These are phyloP conservation scores for Eucalyptus erythrocorys DNA, from an alignment of 345 rosid genomes.

Conservation along the genomic window DNA sequence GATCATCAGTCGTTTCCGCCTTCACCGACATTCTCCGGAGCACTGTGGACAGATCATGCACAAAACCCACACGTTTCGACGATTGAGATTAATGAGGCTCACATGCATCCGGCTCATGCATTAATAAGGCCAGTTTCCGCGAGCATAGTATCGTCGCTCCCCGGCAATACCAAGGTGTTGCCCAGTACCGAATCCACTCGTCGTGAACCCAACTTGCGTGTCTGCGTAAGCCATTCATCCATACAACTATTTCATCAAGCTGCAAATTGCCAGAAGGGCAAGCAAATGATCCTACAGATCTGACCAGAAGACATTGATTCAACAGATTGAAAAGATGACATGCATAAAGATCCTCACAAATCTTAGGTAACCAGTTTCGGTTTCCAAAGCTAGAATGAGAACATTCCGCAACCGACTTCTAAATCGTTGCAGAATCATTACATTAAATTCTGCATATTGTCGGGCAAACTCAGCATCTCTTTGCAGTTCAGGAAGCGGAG, in stretches of 20 bases:
- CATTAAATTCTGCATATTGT: not conserved
- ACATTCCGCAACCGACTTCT: not conserved
- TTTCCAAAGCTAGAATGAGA: not conserved
- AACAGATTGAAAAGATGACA: not conserved
- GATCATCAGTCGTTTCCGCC: not conserved
- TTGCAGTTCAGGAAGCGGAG: not conserved
- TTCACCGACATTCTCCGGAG: not conserved
- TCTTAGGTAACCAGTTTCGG: not conserved
- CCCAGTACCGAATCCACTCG: not conserved
- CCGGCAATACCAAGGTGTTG: not conserved
- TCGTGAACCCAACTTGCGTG: not conserved
- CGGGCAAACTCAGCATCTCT: not conserved
- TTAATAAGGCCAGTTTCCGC: not conserved
- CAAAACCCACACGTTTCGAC: not conserved
- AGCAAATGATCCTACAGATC: not conserved
- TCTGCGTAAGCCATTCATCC: not conserved
- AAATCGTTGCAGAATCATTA: not conserved
- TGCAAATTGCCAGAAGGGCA: not conserved
- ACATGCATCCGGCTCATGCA: not conserved
- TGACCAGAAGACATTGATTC: not conserved
- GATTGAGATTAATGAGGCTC: not conserved
- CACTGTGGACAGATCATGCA: not conserved
- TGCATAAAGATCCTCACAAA: not conserved
- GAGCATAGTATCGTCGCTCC: not conserved
- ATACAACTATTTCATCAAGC: not conserved